These are phyloP conservation scores for Tubosaeta sp. DNA, from an alignment of 768 basidiomycete species.

Conservation along the genomic window DNA sequence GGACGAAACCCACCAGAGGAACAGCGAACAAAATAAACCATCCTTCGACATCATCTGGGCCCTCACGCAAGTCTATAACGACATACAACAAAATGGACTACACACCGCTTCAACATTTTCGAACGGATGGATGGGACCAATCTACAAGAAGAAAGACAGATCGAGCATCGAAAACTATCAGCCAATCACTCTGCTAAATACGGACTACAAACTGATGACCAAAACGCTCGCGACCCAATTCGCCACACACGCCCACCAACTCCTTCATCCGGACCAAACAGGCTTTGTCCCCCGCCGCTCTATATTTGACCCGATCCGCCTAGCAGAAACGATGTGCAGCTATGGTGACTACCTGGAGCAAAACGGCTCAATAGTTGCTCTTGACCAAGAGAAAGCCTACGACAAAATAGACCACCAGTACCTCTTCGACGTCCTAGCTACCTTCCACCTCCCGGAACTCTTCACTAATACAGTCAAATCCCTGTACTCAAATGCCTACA, in stretches of 20 bases:
- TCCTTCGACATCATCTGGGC: constrained; percentile 5
- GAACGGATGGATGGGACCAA: constrained; percentile 31
- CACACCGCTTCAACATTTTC: constrained; percentile 14
- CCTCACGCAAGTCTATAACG: constrained; percentile 7
- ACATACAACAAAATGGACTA: constrained; percentile 29
- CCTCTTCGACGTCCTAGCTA: constrained; percentile 6
- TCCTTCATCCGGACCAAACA: constrained; percentile 26
- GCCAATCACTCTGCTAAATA: constrained; percentile 35
- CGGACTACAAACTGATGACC: constrained; percentile 32
- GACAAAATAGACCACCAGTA: constrained; percentile 34
- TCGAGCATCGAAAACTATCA: constrained; percentile 32
- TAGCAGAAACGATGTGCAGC: constrained; percentile 22
- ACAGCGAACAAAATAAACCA: neutral
- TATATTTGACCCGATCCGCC: constrained; percentile 32
- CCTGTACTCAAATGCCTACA: neutral
- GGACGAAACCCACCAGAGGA: neutral
- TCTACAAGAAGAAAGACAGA: constrained; percentile 40
- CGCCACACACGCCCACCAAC: constrained; percentile 12
- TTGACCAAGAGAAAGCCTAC: constrained; percentile 18
- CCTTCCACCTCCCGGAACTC: neutral
- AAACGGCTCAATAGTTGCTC: constrained; percentile 26
- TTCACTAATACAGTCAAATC: neutral
- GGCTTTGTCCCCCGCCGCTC: constrained; percentile 32
- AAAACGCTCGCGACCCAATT: constrained; percentile 21
- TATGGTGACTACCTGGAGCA: constrained; percentile 12